A percentile compares a stretch with the other conserved stretches of the same genome.
Evolutionary conservation across 2,329 filamentous ascomycete species (phyloP).

Genomic region (Fusarium fracticaudum): DNA sequence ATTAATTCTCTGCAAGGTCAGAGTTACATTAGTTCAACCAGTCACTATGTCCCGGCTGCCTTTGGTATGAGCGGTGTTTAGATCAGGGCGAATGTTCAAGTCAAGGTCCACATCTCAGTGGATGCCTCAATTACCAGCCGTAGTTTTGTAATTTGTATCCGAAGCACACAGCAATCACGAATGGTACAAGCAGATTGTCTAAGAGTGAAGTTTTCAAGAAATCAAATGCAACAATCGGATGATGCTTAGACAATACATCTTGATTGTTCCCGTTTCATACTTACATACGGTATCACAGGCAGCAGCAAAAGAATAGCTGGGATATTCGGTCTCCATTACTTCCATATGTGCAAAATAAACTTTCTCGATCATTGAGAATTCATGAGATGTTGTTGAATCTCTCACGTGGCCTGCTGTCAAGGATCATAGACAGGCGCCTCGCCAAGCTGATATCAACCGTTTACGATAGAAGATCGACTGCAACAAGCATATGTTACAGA

Average conservation of each 20-base stretch:
- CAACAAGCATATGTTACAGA: slow-evolving; percentile 3
- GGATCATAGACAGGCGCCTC: background rate
- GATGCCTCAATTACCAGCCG: background rate
- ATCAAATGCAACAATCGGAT: background rate
- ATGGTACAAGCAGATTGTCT: background rate
- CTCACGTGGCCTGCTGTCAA: background rate
- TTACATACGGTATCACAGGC: background rate
- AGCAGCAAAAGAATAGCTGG: background rate
- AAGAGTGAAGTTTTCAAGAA: background rate
- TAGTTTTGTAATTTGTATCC: background rate
- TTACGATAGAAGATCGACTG: slow-evolving; percentile 10
- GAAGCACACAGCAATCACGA: background rate
- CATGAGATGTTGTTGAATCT: background rate
- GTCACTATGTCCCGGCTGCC: background rate
- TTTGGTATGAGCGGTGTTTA: background rate
- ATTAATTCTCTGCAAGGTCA: background rate
- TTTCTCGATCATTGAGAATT: too few species aligned
- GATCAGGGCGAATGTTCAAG: background rate
- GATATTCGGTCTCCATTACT: background rate
- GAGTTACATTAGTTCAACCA: background rate
- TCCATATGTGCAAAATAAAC: background rate
- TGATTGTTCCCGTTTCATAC: background rate
- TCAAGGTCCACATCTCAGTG: background rate
- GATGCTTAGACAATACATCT: too few species aligned
- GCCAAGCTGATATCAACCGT: background rate